Evolutionary conservation across 2,329 filamentous ascomycete species (phyloP).

Genomic region (Lasiodiplodia gonubiensis): DNA sequence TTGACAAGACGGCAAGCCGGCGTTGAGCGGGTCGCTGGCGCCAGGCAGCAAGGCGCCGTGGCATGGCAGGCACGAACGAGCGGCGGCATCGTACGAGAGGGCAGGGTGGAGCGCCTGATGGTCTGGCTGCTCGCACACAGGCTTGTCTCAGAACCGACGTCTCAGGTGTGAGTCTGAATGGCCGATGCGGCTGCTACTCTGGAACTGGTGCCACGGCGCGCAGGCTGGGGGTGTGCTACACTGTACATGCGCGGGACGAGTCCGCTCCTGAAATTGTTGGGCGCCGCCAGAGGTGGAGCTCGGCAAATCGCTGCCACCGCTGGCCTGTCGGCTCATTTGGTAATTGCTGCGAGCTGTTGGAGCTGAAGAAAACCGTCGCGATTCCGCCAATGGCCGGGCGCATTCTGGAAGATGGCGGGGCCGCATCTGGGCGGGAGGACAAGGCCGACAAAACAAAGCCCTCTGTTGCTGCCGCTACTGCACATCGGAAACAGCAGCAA

Average conservation of each 20-base stretch:
- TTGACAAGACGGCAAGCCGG: constrained; percentile 14
- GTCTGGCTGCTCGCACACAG: neutral
- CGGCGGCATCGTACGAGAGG: constrained; percentile 12
- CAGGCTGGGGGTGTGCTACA: constrained; percentile 16
- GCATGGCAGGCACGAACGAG: neutral
- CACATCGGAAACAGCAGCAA: constrained; percentile 25
- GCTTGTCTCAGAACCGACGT: constrained; percentile 15
- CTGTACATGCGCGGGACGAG: constrained; percentile 1
- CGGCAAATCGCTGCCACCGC: constrained; percentile 14
- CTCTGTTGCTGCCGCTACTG: constrained; percentile 18
- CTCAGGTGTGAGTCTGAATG: constrained; percentile 10
- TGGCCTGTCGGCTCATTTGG: constrained; percentile 5
- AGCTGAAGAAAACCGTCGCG: constrained; percentile 13
- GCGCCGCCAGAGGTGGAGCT: constrained; percentile 8
- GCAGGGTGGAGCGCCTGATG: constrained; percentile 10
- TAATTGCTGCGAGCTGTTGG: constrained; percentile 5
- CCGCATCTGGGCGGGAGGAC: constrained; percentile 20
- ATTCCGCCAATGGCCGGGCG: constrained; percentile 15
- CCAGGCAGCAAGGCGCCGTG: constrained; percentile 19
- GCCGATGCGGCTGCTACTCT: constrained; percentile 24
- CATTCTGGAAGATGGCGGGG: constrained; percentile 2
- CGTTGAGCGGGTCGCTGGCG: constrained; percentile 1
- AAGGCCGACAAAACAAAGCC: constrained; percentile 20
- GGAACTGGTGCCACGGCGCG: constrained; percentile 21
- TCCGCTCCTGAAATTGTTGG: constrained; percentile 6